Evolutionary conservation across 192 early-diverging fungal genomes (phyloP).

Genomic region (Diversispora eburnea): DNA sequence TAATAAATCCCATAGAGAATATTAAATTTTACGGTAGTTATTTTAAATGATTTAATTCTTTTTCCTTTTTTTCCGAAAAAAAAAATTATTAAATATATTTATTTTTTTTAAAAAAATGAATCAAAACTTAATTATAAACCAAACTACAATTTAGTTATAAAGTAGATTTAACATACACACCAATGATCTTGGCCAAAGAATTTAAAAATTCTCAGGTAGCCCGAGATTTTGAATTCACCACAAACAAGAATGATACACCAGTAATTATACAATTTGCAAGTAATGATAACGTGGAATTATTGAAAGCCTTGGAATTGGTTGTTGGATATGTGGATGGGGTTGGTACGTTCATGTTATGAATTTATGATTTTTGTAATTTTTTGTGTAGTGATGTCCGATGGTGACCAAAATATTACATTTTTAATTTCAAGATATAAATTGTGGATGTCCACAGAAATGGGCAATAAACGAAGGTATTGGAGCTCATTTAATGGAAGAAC

Average conservation of each 20-base stretch:
- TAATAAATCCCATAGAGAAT: neutral
- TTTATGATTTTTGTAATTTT: too few relatives aligned
- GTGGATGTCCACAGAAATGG: conserved; percentile 97
- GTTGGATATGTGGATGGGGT: conserved; percentile 72
- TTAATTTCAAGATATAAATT: conserved; percentile 65
- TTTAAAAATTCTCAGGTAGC: conserved; percentile 82
- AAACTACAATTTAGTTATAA: conserved; percentile 58
- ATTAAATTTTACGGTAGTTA: conserved; percentile 20
- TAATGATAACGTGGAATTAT: conserved; percentile 71
- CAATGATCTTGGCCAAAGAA: conserved; percentile 94
- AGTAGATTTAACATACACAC: conserved; percentile 86
- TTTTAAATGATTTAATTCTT: neutral
- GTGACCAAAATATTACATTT: neutral
- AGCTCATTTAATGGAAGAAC: conserved; percentile 77
- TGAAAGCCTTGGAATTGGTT: conserved; percentile 79
- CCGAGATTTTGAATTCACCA: conserved; percentile 78
- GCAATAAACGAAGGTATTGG: conserved; percentile 89
- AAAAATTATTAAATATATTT: neutral
- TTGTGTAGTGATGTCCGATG: neutral
- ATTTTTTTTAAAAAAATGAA: too few relatives aligned
- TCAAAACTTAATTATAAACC: too few relatives aligned
- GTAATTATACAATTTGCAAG: conserved; percentile 95
- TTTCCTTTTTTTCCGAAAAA: neutral
- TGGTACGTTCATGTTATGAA: conserved; percentile 30
- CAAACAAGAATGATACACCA: conserved; percentile 75